Conservation (phyloP, 225 moss, liverwort and hornwort species). For the Antitrichia curtipendula region DNA sequence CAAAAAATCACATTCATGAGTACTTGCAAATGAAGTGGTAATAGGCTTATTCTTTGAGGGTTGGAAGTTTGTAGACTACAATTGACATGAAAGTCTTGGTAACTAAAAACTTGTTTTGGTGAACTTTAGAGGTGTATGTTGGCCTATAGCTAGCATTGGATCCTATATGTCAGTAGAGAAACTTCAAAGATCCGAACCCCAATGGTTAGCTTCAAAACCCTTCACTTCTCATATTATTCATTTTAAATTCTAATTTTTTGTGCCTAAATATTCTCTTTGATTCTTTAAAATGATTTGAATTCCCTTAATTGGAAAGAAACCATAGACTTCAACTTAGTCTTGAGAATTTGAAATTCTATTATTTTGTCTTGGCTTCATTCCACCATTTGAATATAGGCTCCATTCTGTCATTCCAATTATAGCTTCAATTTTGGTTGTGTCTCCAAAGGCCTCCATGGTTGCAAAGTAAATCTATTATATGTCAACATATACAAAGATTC, state of each 20-base stretch:
- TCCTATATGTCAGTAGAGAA: too few relatives aligned
- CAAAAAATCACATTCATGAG: neutral
- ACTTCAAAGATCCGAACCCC: neutral
- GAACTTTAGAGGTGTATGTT: neutral
- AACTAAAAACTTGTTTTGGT: neutral
- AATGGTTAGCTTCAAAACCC: neutral
- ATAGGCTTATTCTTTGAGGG: neutral
- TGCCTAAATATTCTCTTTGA: too few relatives aligned
- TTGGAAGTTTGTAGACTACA: neutral
- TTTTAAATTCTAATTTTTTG: neutral
- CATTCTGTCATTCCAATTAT: neutral
- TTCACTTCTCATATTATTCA: neutral
- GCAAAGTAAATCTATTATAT: neutral
- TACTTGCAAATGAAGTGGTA: neutral
- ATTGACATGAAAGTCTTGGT: accelerated
- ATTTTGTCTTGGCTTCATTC: neutral
- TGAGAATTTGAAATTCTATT: neutral
- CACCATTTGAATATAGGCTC: accelerated
- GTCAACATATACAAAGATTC: too few relatives aligned
- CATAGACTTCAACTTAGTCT: neutral
- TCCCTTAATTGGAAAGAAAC: neutral
- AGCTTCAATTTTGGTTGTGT: neutral
- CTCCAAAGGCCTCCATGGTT: neutral
- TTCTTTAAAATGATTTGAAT: neutral
- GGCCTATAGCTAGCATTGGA: accelerated